These are phyloP conservation scores for Sicyos edulis DNA, from an alignment of 306 rosid genomes.

Conservation along the genomic window DNA sequence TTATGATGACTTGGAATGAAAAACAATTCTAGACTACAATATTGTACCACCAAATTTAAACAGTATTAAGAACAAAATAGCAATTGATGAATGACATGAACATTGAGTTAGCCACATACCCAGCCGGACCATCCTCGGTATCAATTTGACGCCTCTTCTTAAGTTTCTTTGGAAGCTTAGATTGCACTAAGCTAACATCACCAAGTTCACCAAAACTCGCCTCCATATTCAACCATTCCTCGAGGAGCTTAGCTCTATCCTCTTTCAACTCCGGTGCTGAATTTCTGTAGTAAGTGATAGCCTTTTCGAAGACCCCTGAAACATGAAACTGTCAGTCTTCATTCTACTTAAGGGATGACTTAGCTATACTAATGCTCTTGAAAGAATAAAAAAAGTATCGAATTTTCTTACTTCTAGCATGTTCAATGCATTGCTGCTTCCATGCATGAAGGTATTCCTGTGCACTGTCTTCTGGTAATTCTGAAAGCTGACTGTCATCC, in stretches of 20 bases:
- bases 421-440: conserved; percentile 54
- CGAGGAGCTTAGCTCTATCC: conserved; percentile 87
- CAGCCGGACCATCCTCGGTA: conserved; percentile 73
- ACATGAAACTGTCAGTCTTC: conserved; percentile 18
- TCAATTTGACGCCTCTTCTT: conserved; percentile 69
- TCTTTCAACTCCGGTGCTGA: conserved; percentile 90
- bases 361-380: not conserved
- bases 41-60: conserved; percentile 3
- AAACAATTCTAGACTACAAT: not conserved
- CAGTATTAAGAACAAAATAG: not conserved
- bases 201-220: conserved; percentile 62
- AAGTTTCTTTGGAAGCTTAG: conserved; percentile 87
- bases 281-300: conserved; percentile 63
- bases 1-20: not conserved
- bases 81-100: not conserved
- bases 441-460: conserved; percentile 33
- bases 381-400: conserved; percentile 15
- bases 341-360: not conserved
- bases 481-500: conserved; percentile 25
- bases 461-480: conserved; percentile 27
- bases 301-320: conserved; percentile 82
- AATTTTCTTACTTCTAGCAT: conserved; percentile 62
- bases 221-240: conserved; percentile 88
- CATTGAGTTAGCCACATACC: conserved; percentile 39
- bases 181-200: conserved; percentile 64